These are phyloP conservation scores for Trichoderma asperellum DNA, from an alignment of 2,329 filamentous ascomycete species.

Conservation along the genomic window DNA sequence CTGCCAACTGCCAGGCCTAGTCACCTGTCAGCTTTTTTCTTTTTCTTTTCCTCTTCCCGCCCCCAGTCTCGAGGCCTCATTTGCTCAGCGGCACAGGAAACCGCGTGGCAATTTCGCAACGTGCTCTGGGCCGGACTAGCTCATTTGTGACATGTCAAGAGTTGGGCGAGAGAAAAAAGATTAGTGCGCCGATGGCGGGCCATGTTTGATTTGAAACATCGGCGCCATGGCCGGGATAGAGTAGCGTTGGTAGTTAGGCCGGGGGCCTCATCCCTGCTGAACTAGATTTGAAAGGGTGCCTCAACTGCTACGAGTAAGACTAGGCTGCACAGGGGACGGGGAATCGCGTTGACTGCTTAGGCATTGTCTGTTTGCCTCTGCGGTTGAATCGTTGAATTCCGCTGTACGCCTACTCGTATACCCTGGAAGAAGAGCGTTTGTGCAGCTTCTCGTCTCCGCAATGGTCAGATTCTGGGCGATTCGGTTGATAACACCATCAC, in stretches of 20 bases:
- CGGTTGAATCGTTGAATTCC: neutral
- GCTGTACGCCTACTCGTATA: neutral
- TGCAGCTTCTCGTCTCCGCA: neutral
- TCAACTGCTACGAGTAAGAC: neutral
- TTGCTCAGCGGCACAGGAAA: neutral
- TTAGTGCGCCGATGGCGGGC: conserved; percentile 25
- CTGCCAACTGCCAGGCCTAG: neutral
- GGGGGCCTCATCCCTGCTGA: neutral
- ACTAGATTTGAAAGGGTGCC: neutral
- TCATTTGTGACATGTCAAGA: neutral
- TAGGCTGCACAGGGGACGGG: neutral
- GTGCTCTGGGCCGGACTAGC: conserved; percentile 5
- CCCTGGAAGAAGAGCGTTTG: neutral
- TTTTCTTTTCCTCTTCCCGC: neutral
- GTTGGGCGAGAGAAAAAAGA: neutral
- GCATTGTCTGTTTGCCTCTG: neutral
- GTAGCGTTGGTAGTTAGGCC: neutral
- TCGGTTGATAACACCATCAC: neutral
- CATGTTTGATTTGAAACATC: conserved; percentile 24
- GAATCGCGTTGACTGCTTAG: neutral
- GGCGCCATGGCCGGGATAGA: conserved; percentile 17
- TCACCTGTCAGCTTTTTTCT: neutral
- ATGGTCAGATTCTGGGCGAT: conserved; percentile 4
- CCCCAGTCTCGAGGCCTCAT: neutral
- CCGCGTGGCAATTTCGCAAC: conserved; percentile 17